These are phyloP conservation scores for Colletotrichum tabaci DNA, from an alignment of 2,329 filamentous ascomycete genomes.

Conservation along the genomic window DNA sequence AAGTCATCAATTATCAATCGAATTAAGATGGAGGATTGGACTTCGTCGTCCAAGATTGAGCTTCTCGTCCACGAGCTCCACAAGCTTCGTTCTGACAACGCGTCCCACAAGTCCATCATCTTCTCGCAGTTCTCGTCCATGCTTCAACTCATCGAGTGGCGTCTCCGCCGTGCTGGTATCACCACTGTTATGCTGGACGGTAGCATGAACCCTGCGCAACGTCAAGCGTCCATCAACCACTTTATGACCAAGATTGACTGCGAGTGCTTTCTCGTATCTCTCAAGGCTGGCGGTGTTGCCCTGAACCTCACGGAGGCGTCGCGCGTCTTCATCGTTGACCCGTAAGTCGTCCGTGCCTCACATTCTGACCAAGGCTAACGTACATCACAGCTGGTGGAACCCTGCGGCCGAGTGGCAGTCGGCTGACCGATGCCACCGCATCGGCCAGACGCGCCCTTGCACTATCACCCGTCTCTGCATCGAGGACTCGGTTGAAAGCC, in stretches of 20 bases:
- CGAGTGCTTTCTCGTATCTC: constrained; percentile 94
- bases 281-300: constrained; percentile 96
- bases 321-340: constrained; percentile 95
- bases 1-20: constrained; percentile 98
- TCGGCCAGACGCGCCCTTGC: constrained; percentile 93
- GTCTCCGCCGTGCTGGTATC: constrained; percentile 94
- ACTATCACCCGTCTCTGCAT: constrained; percentile 96
- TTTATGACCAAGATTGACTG: constrained; percentile 97
- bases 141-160: constrained; percentile 97
- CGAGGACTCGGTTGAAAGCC: constrained; percentile 95
- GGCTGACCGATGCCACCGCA: constrained; percentile 93
- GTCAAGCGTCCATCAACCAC: constrained; percentile 93
- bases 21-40: constrained; percentile 99
- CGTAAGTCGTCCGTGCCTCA: constrained; percentile 71
- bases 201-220: constrained; percentile 94
- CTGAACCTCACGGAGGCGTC: constrained; percentile 96
- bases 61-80: constrained; percentile 95
- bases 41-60: constrained; percentile 97
- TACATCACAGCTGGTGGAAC: constrained; percentile 87
- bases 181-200: constrained; percentile 99
- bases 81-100: constrained; percentile 90
- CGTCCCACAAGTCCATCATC: constrained; percentile 96
- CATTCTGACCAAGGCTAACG: constrained; percentile 44
- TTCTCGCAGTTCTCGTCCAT: constrained; percentile 98
- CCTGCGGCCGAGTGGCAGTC: constrained; percentile 99